These are phyloP conservation scores for Neonothopanus nambi DNA, from an alignment of 1,284 basidiomycete species.

Conservation along the genomic window DNA sequence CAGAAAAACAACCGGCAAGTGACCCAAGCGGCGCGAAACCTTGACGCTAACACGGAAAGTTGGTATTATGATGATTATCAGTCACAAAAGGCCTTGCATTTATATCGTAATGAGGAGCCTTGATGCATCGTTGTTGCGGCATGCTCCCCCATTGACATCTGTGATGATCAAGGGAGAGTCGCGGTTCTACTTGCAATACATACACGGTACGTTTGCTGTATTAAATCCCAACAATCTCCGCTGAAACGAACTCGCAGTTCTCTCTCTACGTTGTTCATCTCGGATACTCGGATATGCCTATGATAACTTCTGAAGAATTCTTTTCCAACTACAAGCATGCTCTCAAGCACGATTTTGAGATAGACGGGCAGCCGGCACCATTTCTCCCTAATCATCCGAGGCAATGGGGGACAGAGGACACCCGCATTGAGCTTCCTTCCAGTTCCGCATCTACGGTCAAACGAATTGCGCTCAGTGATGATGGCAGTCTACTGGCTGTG, in stretches of 20 bases:
- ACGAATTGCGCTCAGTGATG: conserved; percentile 7
- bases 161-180: too few species aligned
- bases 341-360: neutral
- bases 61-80: too few species aligned
- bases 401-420: conserved; percentile 1
- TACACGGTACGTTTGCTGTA: neutral
- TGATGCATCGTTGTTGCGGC: too few species aligned
- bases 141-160: too few species aligned
- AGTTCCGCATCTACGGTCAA: too few species aligned
- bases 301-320: neutral
- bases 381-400: conserved; percentile 4
- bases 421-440: neutral
- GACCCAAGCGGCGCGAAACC: too few species aligned
- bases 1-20: too few species aligned
- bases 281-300: neutral
- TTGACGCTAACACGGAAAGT: too few species aligned
- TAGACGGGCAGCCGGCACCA: neutral
- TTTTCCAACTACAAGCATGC: neutral
- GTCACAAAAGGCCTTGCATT: too few species aligned
- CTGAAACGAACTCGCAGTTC: neutral
- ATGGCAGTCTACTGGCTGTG: conserved; percentile 2
- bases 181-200: neutral
- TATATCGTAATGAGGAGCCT: too few species aligned
- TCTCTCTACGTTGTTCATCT: neutral
- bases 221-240: neutral